Conservation (phyloP, 1,139 yeast species). For the Scheffersomyces illinoinensis region DNA sequence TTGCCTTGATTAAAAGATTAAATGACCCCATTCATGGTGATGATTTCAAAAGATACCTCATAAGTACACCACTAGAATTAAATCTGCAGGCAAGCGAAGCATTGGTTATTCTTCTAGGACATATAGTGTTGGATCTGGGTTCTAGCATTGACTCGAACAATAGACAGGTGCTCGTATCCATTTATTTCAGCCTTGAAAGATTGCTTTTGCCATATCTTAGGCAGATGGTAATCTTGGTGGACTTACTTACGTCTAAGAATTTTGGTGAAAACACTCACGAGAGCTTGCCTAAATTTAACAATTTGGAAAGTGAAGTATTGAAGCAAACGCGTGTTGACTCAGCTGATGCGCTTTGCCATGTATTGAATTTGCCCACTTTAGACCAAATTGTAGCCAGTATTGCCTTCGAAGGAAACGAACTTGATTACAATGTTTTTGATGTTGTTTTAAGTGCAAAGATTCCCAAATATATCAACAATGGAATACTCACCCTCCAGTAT, state of each 20-base stretch:
- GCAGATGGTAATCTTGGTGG: slow-evolving; percentile 36
- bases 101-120: not conserved
- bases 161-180: slow-evolving; percentile 7
- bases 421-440: slow-evolving; percentile 28
- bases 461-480: slow-evolving; percentile 22
- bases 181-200: slow-evolving; percentile 32
- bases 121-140: not conserved
- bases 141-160: slow-evolving; percentile 2
- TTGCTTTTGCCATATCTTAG: slow-evolving; percentile 36
- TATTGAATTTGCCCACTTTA: slow-evolving; percentile 22
- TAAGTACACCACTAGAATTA: not conserved
- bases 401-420: slow-evolving; percentile 10
- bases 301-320: slow-evolving; percentile 18
- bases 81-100: not conserved
- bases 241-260: slow-evolving; percentile 28
- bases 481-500: slow-evolving; percentile 31
- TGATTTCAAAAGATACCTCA: not conserved
- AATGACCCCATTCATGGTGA: not conserved
- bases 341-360: slow-evolving; percentile 20
- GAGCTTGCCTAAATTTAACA: slow-evolving; percentile 18
- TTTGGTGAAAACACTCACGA: slow-evolving; percentile 26
- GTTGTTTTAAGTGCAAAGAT: slow-evolving; percentile 28
- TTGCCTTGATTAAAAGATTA: slow-evolving; percentile 17
- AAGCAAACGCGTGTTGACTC: slow-evolving; percentile 19
- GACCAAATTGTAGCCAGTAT: slow-evolving; percentile 17